Percentiles rank a stretch among this genome's conserved stretches.
Evolutionary conservation across 2,329 filamentous ascomycete genomes (phyloP).

Genomic region (Aspergillus novoparasiticus): DNA sequence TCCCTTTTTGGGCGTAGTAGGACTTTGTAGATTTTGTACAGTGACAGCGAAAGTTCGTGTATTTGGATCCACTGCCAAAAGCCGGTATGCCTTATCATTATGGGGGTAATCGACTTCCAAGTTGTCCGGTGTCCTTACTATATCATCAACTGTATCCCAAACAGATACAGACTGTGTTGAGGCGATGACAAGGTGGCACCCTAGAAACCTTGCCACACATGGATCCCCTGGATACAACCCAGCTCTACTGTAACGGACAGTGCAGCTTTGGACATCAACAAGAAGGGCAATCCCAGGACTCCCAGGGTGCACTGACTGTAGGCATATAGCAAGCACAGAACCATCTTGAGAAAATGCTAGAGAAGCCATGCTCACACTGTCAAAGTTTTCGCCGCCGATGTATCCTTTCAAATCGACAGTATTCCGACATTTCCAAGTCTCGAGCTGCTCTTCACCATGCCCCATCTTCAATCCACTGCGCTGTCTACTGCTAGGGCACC

Average conservation of each 20-base stretch:
- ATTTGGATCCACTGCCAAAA: conserved; percentile 68
- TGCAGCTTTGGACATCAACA: conserved; percentile 71
- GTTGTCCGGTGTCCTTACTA: conserved; percentile 65
- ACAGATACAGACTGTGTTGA: conserved; percentile 70
- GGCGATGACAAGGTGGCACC: conserved; percentile 73
- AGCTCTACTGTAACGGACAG: conserved; percentile 66
- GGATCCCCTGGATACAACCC: conserved; percentile 68
- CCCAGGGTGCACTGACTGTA: conserved; percentile 42
- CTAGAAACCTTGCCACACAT: conserved; percentile 70
- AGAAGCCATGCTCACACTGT: conserved; percentile 57
- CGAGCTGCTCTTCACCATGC: conserved; percentile 52
- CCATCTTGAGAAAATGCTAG: conserved; percentile 82
- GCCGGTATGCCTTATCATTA: conserved; percentile 21
- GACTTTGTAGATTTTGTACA: conserved; percentile 35
- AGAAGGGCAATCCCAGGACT: conserved; percentile 70
- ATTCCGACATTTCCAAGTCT: conserved; percentile 74
- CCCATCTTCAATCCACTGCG: conserved; percentile 67
- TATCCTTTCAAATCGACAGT: conserved; percentile 52
- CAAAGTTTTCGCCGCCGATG: conserved; percentile 27
- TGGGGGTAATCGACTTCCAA: conserved; percentile 33
- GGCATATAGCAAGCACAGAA: conserved; percentile 71
- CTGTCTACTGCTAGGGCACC: conserved; percentile 73
- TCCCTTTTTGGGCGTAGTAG: conserved; percentile 40
- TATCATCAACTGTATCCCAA: conserved; percentile 82
- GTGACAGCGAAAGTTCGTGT: conserved; percentile 69